phyloP scores from a whole-genome alignment of 495 filamentous ascomycete species.

The Neurospora terricola region DNA sequence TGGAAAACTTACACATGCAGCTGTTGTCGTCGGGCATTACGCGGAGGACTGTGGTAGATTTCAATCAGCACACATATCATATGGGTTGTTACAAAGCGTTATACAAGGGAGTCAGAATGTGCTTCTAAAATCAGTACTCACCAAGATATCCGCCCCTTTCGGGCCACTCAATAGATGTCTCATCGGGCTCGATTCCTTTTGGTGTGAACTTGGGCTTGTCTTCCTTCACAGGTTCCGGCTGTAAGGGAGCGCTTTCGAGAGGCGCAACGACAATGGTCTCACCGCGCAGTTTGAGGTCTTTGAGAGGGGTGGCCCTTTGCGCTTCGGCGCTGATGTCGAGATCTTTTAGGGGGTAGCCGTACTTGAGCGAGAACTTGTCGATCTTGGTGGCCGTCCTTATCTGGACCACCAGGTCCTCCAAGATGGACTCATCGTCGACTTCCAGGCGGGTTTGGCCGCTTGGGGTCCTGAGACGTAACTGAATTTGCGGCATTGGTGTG shows the following conservation, averaged over 20 bases:
- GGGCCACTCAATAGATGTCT: constrained; percentile 24
- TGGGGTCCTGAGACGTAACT: constrained; percentile 28
- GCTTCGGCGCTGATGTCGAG: constrained; percentile 44
- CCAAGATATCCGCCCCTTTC: constrained; percentile 22
- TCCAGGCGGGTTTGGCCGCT: constrained; percentile 41
- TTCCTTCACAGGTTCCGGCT: too few species aligned
- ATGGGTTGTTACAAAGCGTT: too few species aligned
- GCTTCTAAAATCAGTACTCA: background rate
- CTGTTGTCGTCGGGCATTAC: constrained; percentile 98
- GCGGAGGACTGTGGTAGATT: constrained; percentile 48
- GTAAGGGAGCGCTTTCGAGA: constrained; percentile 4
- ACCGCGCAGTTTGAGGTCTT: constrained; percentile 60
- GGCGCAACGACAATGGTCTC: constrained; percentile 68
- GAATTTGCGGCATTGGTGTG: constrained; percentile 15
- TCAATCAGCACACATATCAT: too few species aligned
- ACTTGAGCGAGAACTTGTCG: constrained; percentile 63
- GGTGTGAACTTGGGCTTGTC: constrained; percentile 18
- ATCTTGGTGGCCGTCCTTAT: constrained; percentile 28
- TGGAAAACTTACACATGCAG: constrained; percentile 54
- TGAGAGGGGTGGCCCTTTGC: constrained; percentile 17
- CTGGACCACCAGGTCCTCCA: constrained; percentile 39
- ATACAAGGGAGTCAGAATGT: background rate
- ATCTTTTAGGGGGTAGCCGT: constrained; percentile 71
- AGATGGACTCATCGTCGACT: constrained; percentile 53
- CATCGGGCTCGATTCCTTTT: constrained; percentile 25